A percentile compares a stretch with the other conserved stretches of the same genome.
Conservation (phyloP, 192 early-diverging fungal species). For the Coemansia sp. region DNA sequence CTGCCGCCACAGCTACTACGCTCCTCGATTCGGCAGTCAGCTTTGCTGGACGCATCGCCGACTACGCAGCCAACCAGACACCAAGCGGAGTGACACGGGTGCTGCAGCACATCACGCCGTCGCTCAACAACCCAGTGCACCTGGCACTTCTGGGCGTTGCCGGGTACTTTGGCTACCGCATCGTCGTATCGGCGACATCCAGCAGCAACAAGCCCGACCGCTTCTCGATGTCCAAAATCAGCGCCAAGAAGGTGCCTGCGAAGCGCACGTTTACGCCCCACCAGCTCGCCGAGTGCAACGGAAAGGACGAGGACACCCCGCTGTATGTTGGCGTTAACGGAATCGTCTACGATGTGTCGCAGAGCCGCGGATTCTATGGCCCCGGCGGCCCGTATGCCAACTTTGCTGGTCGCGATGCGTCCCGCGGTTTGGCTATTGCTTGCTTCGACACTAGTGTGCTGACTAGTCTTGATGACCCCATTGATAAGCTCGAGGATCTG, state of each 20-base stretch:
- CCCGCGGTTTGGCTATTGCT: constrained; percentile 85
- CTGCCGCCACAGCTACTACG: background rate
- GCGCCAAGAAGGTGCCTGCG: constrained; percentile 14
- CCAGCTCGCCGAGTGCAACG: constrained; percentile 74
- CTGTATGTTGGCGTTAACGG: constrained; percentile 86
- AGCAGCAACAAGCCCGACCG: constrained; percentile 11
- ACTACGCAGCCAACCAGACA: constrained; percentile 2
- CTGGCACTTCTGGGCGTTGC: constrained; percentile 21
- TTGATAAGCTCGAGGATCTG: constrained; percentile 84
- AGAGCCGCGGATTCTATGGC: constrained; percentile 84
- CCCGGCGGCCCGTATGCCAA: constrained; percentile 91
- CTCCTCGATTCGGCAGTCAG: background rate
- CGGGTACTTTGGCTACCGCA: constrained; percentile 39
- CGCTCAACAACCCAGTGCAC: constrained; percentile 24
- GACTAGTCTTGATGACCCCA: constrained; percentile 63
- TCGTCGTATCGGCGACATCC: constrained; percentile 7
- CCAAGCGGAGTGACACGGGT: background rate
- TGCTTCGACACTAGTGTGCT: constrained; percentile 81
- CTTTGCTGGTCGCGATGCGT: constrained; percentile 97
- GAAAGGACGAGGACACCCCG: constrained; percentile 56
- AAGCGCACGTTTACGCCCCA: constrained; percentile 73
- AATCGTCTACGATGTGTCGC: constrained; percentile 86
- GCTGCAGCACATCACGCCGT: constrained; percentile 19
- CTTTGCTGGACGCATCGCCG: constrained; percentile 5
- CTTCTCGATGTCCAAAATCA: constrained; percentile 41